Base-by-base conservation (phyloP, 176 grass and related monocot species). In the Carex littledalei region DNA sequence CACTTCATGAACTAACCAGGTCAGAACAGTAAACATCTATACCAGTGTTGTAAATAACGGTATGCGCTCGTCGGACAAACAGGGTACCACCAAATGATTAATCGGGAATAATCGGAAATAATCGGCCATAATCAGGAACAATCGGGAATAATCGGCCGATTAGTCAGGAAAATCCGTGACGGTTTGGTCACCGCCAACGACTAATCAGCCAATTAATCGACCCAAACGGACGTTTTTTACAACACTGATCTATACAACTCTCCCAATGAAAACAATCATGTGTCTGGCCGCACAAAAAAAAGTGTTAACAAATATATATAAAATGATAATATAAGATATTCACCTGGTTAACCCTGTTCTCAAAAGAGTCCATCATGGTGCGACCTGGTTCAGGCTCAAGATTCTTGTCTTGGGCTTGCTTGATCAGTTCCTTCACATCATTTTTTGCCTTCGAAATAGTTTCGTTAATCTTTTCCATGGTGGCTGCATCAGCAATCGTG, bases 301-400 rank as follows among this genome's bases (percentile, higher is more conserved):
- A 59, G 66, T 82, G 35, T 5, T 26, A 56, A 59, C 16, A 73
- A 21, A 26, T 18, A 71, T 67, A 71, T 67, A 71, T 61, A 67
- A 20, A 24, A 26, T 7, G 65, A 80, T 73, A 35, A 84, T 52
- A 13, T 22, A 66, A 78, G 20, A 29, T 57, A 57, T 18, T 53
- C 79, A 98, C 95, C 95, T 98, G 95, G 66, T 98, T 98, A 58
- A 98, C 95, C 91, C 80, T 90, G 56, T 98, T 98, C 85, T 98
- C 95, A 53, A 98, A 98, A 83, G 95, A 98, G 29, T 98, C 95
- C 89, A 90, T 92, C 93, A 98, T 95, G 58, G 95, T 95, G 18
- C 95, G 89, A 58, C 95, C 95, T 63, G 95, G 95, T 81, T 98
- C 95, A 78, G 95, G 86, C 88, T 98, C 95, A 82, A 98, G 84